phyloP scores from a whole-genome alignment of 257 asterid genomes.

The Solanum virginianum region DNA sequence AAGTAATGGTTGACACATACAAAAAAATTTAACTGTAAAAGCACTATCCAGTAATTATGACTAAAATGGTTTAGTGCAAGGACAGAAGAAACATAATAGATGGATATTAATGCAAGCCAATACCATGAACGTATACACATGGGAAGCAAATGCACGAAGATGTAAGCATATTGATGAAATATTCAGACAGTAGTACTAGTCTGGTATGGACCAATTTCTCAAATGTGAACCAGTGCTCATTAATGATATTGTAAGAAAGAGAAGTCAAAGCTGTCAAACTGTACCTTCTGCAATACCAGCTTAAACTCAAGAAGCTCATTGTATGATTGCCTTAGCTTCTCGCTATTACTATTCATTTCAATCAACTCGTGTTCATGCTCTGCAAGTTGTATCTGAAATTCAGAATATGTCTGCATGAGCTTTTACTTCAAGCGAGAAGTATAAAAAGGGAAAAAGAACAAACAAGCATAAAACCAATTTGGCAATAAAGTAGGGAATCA shows the following conservation, averaged over 20 bases:
- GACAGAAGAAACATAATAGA: background rate
- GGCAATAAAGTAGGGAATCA: background rate
- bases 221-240: background rate
- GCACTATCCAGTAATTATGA: background rate
- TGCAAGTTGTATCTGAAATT: conserved; percentile 55
- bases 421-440: background rate
- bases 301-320: conserved; percentile 96
- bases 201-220: background rate
- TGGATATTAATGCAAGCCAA: background rate
- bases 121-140: background rate
- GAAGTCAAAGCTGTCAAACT: background rate
- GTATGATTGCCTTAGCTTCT: conserved; percentile 71
- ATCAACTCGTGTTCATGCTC: conserved; percentile 95
- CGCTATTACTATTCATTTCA: conserved; percentile 87
- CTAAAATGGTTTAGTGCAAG: background rate
- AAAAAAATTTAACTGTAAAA: background rate
- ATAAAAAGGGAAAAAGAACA: background rate
- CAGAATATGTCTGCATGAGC: background rate
- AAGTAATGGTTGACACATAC: background rate
- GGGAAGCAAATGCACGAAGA: background rate
- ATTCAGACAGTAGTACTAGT: background rate
- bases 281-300: conserved; percentile 94
- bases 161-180: background rate
- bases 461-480: background rate
- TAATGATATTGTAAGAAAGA: background rate